Evolutionary conservation across 2,329 filamentous ascomycete genomes (phyloP).

Genomic region (Lasiodiplodia sp.): DNA sequence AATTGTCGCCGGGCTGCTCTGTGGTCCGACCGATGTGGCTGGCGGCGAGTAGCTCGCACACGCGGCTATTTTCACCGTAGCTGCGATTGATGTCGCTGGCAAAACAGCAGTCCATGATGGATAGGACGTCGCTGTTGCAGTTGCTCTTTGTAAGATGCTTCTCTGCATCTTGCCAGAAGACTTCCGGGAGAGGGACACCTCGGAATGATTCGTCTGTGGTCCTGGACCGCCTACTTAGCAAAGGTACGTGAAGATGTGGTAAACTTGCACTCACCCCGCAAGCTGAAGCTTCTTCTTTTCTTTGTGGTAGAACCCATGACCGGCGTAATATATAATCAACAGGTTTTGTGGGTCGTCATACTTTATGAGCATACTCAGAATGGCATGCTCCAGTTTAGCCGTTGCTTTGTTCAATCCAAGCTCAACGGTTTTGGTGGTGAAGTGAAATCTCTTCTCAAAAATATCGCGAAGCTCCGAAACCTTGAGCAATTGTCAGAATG

Average conservation of each 20-base stretch:
- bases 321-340: slow-evolving; percentile 36
- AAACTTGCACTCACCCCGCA: slow-evolving; percentile 34
- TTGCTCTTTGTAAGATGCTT: slow-evolving; percentile 27
- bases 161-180: slow-evolving; percentile 33
- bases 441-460: not conserved
- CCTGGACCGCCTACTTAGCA: not conserved
- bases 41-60: slow-evolving; percentile 31
- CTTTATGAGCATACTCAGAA: slow-evolving; percentile 30
- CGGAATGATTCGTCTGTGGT: slow-evolving; percentile 1
- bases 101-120: slow-evolving; percentile 39
- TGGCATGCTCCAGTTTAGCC: slow-evolving; percentile 30
- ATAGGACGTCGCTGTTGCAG: slow-evolving; percentile 33
- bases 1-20: slow-evolving; percentile 26
- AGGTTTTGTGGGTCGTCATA: slow-evolving; percentile 34
- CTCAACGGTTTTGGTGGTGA: not conserved
- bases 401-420: slow-evolving; percentile 25
- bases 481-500: not conserved
- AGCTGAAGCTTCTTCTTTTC: slow-evolving; percentile 31
- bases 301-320: slow-evolving; percentile 30
- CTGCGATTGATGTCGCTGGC: slow-evolving; percentile 32
- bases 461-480: not conserved
- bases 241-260: not conserved
- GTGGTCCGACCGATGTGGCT: slow-evolving; percentile 22
- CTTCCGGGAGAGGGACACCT: not conserved
- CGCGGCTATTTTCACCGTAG: slow-evolving; percentile 12